Base-by-base conservation (phyloP, 164 flowering plant genomes). In the Sextonia rubra region DNA sequence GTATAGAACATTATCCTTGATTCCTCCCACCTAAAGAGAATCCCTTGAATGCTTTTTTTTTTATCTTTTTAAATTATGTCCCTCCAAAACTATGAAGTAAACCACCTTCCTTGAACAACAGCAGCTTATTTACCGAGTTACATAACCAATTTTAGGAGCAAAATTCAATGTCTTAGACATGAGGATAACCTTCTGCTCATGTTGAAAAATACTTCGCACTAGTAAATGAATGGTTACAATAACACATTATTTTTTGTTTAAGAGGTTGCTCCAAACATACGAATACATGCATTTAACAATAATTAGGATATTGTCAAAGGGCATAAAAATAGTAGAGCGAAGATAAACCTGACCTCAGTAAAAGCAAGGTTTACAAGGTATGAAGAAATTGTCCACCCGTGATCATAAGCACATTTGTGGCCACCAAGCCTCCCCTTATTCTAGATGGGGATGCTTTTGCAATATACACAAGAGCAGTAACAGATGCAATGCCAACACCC, bases 301-400 rank as follows among this genome's bases (percentile, higher is more conserved):
- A 7, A 32, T 32, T 32, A 32, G 44, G 7, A 7, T 32, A 32
- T 62, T 6, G 24, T 25, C 8, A 22, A 62, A 62, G 30, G 0
- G 44, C 44, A 23, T 22, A 64, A 64, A 15, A 29, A 3, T 64
- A 64, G 44, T 25, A 66, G 48, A 77, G 71, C 69, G 2, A 76
- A 76, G 66, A 60, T 23, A 76, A 74, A 49, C 37, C 88, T 82
- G 78, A 94, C 99, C 97, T 91, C 91, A 20, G 99, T 96, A 74
- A 96, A 96, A 68, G 89, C 98, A 80, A 93, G 95, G 77, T 96
- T 96, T 29, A 96, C 84, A 72, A 91, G 89, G 83, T 96, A 93
- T 47, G 99, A 91, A 96, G 86, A 84, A 96, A 92, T 77, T 96
- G 98, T 75, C 99, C 99, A 79, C 95, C 88, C 75, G 99, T 96